Percentiles rank a stretch among this genome's conserved stretches.
Conservation (phyloP, 805 yeast species). For the Candida sithepensis region DNA sequence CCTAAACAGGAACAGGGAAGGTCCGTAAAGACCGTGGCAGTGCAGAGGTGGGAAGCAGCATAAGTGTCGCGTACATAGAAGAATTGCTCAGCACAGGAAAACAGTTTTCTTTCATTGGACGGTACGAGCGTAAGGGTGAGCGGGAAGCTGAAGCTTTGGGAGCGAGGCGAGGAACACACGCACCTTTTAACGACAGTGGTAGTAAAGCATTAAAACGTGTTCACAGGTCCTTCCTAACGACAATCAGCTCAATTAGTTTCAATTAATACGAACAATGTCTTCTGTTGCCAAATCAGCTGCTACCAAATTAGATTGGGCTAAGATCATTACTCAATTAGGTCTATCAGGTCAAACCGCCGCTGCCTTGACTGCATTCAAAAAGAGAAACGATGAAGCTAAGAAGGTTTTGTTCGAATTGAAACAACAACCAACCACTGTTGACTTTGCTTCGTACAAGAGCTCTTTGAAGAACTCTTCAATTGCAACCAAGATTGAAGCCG, state of each 20-base stretch:
- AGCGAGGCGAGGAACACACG: not conserved
- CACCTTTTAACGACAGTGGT: not conserved
- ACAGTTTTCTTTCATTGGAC: constrained; percentile 6
- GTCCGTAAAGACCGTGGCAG: not conserved
- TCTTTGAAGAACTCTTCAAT: constrained; percentile 78
- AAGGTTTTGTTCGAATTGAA: constrained; percentile 68
- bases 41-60: not conserved
- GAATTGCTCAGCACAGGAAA: not conserved
- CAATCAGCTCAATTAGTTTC: not conserved
- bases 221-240: not conserved
- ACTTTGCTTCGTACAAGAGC: constrained; percentile 76
- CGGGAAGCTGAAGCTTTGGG: not conserved
- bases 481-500: constrained; percentile 75
- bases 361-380: constrained; percentile 87
- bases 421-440: constrained; percentile 72
- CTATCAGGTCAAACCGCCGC: constrained; percentile 90
- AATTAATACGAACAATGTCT: constrained; percentile 13
- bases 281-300: constrained; percentile 54
- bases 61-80: not conserved
- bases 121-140: not conserved
- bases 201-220: not conserved
- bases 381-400: constrained; percentile 98
- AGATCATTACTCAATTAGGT: constrained; percentile 82
- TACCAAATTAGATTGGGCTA: constrained; percentile 92
- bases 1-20: no score